Base-by-base conservation (phyloP, 192 early-diverging fungal species). In the Pilaira anomala region DNA sequence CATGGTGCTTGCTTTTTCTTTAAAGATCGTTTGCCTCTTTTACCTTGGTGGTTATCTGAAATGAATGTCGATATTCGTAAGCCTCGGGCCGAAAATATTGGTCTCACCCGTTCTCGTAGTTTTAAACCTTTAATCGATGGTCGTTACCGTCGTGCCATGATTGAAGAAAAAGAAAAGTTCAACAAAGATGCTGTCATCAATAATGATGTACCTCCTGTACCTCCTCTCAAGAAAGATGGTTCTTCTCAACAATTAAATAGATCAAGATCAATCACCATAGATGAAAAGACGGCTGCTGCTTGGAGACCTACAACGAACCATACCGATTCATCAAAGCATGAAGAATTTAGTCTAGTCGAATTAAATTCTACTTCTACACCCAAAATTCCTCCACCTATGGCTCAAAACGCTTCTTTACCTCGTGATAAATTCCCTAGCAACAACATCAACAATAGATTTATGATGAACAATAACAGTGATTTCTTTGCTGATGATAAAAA, bases 1-100 rank as follows among this genome's bases (percentile, higher is more conserved):
- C 91, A 95, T 72, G 93, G 91, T 62, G 81, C 71, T 14, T 67
- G 60, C 46, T 53, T 58, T 28, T 73, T 73, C 36, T 73, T 67
- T 44, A 60, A 53, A 36, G 71, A 73, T 2, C 42, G 53, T 3
- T 14, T 73, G 7, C 71, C 71, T 13, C 61, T 73, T 28, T 41
- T 73, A 21, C 71, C 71, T 25, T 73, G 71, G 71, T 73, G 71
- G 71, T 52, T 81, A 2, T 70, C 79, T 1, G 79, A 81, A 42
- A 65, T 81, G 72, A 73, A 74, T 18, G 60, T 64, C 12, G 79
- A 81, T 70, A 81, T 81, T 40, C 79, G 79, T 52, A 81, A 76
- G 33, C 73, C 68, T 2, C 65, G 71, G 14, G 40, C 49, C 3
- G 61, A 67, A 33, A 67, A 63, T 22, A 62, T 56, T 13, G 71